These are phyloP conservation scores for Haematococcus sp. DNA, from an alignment of 139 green algal species.

Conservation along the genomic window DNA sequence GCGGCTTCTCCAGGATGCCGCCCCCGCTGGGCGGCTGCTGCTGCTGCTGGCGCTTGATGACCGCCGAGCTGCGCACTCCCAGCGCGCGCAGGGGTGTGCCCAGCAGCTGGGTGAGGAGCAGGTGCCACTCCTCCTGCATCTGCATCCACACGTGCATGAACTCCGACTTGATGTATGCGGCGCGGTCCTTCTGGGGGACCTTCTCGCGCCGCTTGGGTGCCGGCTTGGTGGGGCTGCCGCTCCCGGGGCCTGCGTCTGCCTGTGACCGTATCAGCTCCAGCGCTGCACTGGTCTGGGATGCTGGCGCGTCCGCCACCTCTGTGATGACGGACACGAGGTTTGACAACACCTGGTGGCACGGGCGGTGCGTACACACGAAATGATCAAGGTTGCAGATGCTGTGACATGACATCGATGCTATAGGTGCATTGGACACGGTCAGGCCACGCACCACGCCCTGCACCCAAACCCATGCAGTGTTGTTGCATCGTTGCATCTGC, in stretches of 20 bases:
- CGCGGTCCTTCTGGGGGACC: constrained; percentile 9
- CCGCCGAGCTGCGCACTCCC: neutral
- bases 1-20: neutral
- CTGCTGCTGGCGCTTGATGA: neutral
- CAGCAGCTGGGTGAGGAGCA: constrained; percentile 21
- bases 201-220: neutral
- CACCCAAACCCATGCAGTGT: too few relatives aligned
- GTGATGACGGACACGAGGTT: constrained; percentile 18
- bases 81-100: neutral
- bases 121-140: constrained; percentile 35
- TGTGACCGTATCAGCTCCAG: too few relatives aligned
- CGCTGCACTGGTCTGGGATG: neutral
- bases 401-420: too few relatives aligned
- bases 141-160: constrained; percentile 13
- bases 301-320: constrained; percentile 21
- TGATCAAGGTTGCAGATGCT: too few relatives aligned
- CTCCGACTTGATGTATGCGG: constrained; percentile 24
- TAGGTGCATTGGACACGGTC: too few relatives aligned
- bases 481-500: too few relatives aligned
- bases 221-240: too few relatives aligned
- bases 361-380: too few relatives aligned
- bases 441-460: too few relatives aligned
- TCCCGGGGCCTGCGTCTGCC: too few relatives aligned
- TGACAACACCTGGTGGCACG: constrained; percentile 4
- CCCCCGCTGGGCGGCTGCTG: neutral